These are phyloP conservation scores for Blastocystis sp. DNA, from an alignment of 352 stramenopile species.

Conservation along the genomic window DNA sequence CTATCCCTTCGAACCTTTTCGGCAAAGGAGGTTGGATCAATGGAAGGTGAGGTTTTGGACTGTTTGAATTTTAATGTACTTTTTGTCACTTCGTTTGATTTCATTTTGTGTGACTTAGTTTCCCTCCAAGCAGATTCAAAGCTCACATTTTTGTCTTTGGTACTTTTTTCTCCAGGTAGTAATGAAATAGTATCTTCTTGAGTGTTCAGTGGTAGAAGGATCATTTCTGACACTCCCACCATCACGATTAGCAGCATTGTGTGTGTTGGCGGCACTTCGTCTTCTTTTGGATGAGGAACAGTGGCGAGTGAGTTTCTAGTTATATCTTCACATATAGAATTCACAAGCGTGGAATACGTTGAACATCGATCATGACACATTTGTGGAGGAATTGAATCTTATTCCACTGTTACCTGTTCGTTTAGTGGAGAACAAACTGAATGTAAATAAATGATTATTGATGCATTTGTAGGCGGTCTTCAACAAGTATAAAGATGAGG, in stretches of 20 bases:
- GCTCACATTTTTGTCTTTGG: slow-evolving; percentile 3
- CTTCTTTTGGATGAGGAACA: neutral
- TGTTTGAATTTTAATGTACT: neutral
- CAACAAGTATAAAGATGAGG: neutral
- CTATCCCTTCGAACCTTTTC: slow-evolving; percentile 38
- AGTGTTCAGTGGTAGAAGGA: neutral
- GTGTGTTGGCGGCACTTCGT: neutral
- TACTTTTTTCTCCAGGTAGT: neutral
- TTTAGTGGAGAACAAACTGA: neutral
- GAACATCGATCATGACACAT: neutral
- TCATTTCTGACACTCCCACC: neutral
- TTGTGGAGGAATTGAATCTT: neutral
- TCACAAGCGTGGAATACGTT: neutral
- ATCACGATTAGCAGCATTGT: neutral
- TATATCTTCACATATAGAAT: neutral
- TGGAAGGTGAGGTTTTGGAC: neutral
- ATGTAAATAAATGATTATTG: neutral
- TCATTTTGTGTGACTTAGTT: neutral
- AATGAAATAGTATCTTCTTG: slow-evolving; percentile 5
- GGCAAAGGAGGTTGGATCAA: neutral
- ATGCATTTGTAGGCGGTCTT: neutral
- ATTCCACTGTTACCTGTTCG: neutral
- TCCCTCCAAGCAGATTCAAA: neutral
- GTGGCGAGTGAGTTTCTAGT: neutral
- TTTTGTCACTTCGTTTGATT: slow-evolving; percentile 49